Conservation (phyloP, 768 basidiomycete genomes). For the Cystobasidium tubakii region DNA sequence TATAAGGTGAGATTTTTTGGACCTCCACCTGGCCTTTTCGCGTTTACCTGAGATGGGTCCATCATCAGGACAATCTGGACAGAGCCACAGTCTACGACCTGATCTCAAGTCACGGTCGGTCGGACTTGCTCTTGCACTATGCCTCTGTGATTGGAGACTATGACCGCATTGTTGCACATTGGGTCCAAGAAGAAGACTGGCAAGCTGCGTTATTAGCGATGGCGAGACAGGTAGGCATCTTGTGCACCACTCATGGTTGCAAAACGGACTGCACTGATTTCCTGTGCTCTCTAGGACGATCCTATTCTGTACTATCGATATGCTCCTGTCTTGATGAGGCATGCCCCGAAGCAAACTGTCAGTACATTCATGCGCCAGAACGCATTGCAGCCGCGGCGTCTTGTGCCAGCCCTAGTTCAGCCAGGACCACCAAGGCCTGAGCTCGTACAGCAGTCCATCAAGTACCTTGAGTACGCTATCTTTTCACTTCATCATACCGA, state of each 20-base stretch:
- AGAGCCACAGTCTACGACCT: constrained; percentile 81
- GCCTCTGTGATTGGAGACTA: constrained; percentile 75
- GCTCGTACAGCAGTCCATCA: constrained; percentile 62
- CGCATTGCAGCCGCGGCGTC: constrained; percentile 68
- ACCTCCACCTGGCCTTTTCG: background rate
- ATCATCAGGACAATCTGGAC: constrained; percentile 68
- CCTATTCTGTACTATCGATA: constrained; percentile 89
- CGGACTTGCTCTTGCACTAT: constrained; percentile 84
- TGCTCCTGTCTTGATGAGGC: constrained; percentile 75
- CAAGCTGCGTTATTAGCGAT: constrained; percentile 79
- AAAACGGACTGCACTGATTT: background rate
- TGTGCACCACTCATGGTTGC: constrained; percentile 13
- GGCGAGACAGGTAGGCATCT: constrained; percentile 66
- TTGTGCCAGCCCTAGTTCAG: constrained; percentile 81
- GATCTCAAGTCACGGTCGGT: constrained; percentile 85
- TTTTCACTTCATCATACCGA: constrained; percentile 74
- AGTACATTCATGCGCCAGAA: constrained; percentile 85
- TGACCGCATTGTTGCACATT: constrained; percentile 80
- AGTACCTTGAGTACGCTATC: constrained; percentile 78
- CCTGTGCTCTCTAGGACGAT: constrained; percentile 56
- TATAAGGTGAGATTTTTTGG: constrained; percentile 64
- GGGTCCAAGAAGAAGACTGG: constrained; percentile 90
- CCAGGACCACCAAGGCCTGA: constrained; percentile 47
- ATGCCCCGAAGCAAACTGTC: constrained; percentile 80
- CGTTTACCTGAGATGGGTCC: background rate